phyloP scores from a whole-genome alignment of 441 rosid species.

The Aquilaria agallochum region DNA sequence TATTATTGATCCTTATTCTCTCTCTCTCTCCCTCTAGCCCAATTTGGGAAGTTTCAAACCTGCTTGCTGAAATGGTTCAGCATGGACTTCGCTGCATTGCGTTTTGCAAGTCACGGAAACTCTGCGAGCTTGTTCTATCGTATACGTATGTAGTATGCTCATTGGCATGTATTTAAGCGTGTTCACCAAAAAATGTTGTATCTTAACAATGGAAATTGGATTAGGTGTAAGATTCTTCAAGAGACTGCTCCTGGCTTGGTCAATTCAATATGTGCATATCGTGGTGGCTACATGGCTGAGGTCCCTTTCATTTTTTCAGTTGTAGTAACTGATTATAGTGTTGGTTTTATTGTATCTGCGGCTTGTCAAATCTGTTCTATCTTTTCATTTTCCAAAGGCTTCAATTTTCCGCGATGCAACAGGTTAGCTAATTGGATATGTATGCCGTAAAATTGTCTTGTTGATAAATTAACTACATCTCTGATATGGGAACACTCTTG shows the following conservation, averaged over 20 bases:
- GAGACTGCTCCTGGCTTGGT: constrained; percentile 75
- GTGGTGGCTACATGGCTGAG: constrained; percentile 89
- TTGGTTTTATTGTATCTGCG: too few species aligned
- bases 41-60: constrained; percentile 65
- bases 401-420: too few species aligned
- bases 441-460: too few species aligned
- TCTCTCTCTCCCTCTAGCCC: constrained; percentile 49
- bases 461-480: too few species aligned
- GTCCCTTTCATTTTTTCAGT: constrained; percentile 28
- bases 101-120: constrained; percentile 90
- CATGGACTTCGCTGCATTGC: constrained; percentile 97
- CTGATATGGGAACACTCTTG: too few species aligned
- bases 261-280: constrained; percentile 72
- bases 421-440: too few species aligned
- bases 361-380: too few species aligned
- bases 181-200: too few species aligned
- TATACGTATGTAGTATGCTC: constrained; percentile 55
- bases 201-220: background rate
- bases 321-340: too few species aligned
- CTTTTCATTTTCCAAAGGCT: too few species aligned
- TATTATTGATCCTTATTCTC: constrained; percentile 1
- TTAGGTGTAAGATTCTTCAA: constrained; percentile 79
- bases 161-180: background rate
- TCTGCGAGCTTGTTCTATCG: constrained; percentile 83
- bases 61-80: constrained; percentile 95